A percentile compares a stretch with the other conserved stretches of the same genome.
Evolutionary conservation across 805 yeast species (phyloP).

Genomic region (Teunomyces atbi): DNA sequence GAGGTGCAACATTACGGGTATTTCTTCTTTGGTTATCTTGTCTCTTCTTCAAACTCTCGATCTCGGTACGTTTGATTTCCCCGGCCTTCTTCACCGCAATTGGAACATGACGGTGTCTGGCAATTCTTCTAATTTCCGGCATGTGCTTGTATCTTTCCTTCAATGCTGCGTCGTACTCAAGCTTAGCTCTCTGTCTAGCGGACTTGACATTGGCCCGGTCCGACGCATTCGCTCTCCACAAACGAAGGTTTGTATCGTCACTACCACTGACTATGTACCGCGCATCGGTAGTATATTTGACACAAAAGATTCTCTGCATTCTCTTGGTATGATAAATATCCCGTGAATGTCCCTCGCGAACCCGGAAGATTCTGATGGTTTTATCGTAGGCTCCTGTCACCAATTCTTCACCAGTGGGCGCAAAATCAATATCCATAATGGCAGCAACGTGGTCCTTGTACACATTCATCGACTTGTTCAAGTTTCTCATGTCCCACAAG

Average conservation of each 20-base stretch:
- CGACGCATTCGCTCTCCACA: constrained; percentile 89
- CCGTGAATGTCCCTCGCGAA: constrained; percentile 84
- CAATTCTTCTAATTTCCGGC: constrained; percentile 92
- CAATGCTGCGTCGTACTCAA: constrained; percentile 88
- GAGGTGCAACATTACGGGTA: constrained; percentile 59
- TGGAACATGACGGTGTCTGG: constrained; percentile 92
- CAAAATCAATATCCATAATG: constrained; percentile 88
- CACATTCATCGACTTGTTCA: constrained; percentile 76
- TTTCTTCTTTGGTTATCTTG: constrained; percentile 82
- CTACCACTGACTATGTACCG: constrained; percentile 86
- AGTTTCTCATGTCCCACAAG: constrained; percentile 94
- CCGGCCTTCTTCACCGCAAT: constrained; percentile 81
- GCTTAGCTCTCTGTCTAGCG: constrained; percentile 71
- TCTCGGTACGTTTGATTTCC: constrained; percentile 78
- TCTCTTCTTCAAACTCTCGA: constrained; percentile 70
- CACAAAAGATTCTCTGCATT: constrained; percentile 92
- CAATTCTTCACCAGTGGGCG: constrained; percentile 95
- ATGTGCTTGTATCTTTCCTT: constrained; percentile 90
- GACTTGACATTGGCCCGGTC: constrained; percentile 82
- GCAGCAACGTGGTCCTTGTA: constrained; percentile 96
- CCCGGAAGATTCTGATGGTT: constrained; percentile 77
- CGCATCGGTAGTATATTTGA: constrained; percentile 84
- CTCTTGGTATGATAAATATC: constrained; percentile 96
- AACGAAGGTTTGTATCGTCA: constrained; percentile 91
- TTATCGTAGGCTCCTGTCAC: constrained; percentile 96